These are phyloP conservation scores for Paralagenidium karlingii DNA, from an alignment of 352 stramenopile genomes.

Conservation along the genomic window DNA sequence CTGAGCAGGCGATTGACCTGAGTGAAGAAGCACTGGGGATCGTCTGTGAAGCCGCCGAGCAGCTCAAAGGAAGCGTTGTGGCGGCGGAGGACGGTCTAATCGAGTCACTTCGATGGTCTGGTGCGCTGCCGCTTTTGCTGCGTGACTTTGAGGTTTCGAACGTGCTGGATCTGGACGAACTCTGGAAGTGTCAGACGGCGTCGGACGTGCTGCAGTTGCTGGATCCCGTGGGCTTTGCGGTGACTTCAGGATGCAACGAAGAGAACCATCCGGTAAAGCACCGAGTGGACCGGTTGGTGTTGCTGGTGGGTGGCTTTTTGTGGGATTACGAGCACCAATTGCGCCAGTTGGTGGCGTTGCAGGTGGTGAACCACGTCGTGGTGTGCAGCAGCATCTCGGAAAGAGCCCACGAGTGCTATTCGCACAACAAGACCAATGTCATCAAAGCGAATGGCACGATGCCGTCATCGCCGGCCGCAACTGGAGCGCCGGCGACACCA, in stretches of 20 bases:
- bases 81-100: constrained; percentile 36
- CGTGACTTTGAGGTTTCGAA: constrained; percentile 40
- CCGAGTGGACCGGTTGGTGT: constrained; percentile 22
- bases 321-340: constrained; percentile 43
- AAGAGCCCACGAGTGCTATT: constrained; percentile 47
- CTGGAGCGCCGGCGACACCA: constrained; percentile 2
- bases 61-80: constrained; percentile 30
- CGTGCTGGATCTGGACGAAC: constrained; percentile 19
- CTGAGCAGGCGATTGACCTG: no score
- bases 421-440: no score
- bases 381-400: constrained; percentile 58
- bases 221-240: constrained; percentile 1
- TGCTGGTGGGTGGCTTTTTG: constrained; percentile 41
- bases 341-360: constrained; percentile 17
- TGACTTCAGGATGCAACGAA: not conserved
- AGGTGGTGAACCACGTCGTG: constrained; percentile 24
- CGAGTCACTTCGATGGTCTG: constrained; percentile 52
- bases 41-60: constrained; percentile 40
- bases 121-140: constrained; percentile 48
- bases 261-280: constrained; percentile 1
- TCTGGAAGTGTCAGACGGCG: constrained; percentile 16
- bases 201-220: constrained; percentile 8
- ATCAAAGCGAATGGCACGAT: no score
- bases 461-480: no score
- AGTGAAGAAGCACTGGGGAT: constrained; percentile 37